Conservation (phyloP, 2,329 filamentous ascomycete genomes). For the Calonectria henricotiae region DNA sequence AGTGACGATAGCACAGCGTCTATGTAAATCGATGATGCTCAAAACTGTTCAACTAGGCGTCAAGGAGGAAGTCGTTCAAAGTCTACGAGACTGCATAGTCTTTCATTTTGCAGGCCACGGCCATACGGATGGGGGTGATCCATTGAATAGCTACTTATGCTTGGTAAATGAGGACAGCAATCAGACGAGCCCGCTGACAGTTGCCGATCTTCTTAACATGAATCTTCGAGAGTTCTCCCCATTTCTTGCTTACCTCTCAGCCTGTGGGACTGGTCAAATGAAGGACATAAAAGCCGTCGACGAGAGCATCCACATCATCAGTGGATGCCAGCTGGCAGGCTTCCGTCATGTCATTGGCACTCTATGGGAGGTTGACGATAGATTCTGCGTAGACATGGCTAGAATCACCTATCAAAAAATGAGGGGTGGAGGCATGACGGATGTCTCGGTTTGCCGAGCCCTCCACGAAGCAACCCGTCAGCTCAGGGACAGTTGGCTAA, state of each 20-base stretch:
- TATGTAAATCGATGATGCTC: conserved; percentile 32
- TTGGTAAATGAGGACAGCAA: conserved; percentile 26
- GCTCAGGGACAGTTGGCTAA: conserved; percentile 14
- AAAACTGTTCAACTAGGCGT: conserved; percentile 2
- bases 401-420: conserved; percentile 1
- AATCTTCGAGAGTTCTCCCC: conserved; percentile 43
- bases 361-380: conserved; percentile 24
- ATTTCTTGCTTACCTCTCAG: conserved; percentile 60
- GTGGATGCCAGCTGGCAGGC: conserved; percentile 14
- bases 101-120: conserved; percentile 65
- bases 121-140: conserved; percentile 16
- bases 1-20: conserved; percentile 30
- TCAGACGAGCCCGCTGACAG: conserved; percentile 30
- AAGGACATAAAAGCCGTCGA: conserved; percentile 51
- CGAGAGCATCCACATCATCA: conserved; percentile 58
- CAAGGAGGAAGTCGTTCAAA: conserved; percentile 48
- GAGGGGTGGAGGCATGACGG: background rate
- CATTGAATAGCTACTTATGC: conserved; percentile 33
- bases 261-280: conserved; percentile 56
- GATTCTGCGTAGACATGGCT: background rate
- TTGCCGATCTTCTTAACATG: conserved; percentile 37
- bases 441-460: conserved; percentile 10
- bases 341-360: conserved; percentile 34
- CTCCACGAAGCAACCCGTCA: background rate
- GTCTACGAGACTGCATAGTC: conserved; percentile 52